Evolutionary conservation across 2,329 filamentous ascomycete genomes (phyloP).

Genomic region (Intubia oerlemansii): DNA sequence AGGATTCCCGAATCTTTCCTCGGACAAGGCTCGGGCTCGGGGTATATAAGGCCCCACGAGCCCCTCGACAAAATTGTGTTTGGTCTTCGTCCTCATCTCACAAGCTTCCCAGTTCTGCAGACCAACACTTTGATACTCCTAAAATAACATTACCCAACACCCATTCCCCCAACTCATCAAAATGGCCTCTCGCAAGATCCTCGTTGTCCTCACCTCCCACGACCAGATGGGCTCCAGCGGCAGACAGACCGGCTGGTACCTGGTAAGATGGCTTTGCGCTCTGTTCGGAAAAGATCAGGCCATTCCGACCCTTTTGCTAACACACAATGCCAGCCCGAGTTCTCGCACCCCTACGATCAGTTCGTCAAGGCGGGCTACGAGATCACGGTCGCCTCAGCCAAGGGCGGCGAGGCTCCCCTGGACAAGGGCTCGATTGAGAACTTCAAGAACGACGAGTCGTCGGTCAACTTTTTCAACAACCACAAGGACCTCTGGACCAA

Average conservation of each 20-base stretch:
- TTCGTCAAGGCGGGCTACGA: constrained; percentile 27
- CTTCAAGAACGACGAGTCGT: constrained; percentile 30
- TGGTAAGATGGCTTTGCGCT: constrained; percentile 20
- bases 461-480: constrained; percentile 30
- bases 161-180: neutral
- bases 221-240: constrained; percentile 24
- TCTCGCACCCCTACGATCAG: constrained; percentile 42
- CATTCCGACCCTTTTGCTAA: too few relatives aligned
- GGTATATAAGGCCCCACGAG: too few relatives aligned
- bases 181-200: constrained; percentile 34
- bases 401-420: constrained; percentile 38
- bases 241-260: constrained; percentile 47
- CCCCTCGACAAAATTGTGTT: too few relatives aligned
- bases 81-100: too few relatives aligned
- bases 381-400: constrained; percentile 37
- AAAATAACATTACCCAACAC: neutral
- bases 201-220: constrained; percentile 50
- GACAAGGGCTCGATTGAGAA: constrained; percentile 34
- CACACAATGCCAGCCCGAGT: constrained; percentile 31
- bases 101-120: too few relatives aligned
- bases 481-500: constrained; percentile 40
- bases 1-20: too few relatives aligned
- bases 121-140: too few relatives aligned
- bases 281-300: neutral
- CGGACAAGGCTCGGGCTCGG: too few relatives aligned